phyloP scores from a whole-genome alignment of 2,329 filamentous ascomycete species.

The Paracamarosporium sp. region DNA sequence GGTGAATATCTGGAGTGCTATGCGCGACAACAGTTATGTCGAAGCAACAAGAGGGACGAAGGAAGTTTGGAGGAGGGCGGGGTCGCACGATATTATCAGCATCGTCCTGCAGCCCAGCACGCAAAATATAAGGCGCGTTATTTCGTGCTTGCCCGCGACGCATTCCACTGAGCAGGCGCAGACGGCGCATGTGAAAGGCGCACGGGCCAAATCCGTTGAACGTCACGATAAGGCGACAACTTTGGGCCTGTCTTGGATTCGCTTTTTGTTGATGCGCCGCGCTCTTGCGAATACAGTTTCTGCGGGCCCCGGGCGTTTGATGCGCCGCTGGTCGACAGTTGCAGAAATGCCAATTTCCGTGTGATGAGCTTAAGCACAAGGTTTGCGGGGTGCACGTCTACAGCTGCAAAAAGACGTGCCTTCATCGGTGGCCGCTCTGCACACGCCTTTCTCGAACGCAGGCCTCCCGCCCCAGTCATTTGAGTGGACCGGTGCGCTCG shows the following conservation, averaged over 20 bases:
- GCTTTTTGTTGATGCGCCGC: background rate
- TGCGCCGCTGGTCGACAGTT: background rate
- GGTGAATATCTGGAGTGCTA: too few relatives aligned
- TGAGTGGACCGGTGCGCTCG: background rate
- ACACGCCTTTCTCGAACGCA: background rate
- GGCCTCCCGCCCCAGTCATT: background rate
- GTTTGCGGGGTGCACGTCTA: background rate
- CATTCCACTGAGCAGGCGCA: background rate
- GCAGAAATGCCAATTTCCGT: background rate
- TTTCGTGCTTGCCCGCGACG: background rate
- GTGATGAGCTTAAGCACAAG: background rate
- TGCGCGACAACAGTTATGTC: too few relatives aligned
- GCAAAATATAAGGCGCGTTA: background rate
- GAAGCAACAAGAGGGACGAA: background rate
- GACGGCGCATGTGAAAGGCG: constrained; percentile 4
- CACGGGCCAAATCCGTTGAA: background rate
- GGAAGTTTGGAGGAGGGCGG: background rate
- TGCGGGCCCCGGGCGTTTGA: background rate
- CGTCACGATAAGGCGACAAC: background rate
- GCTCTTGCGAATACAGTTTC: background rate
- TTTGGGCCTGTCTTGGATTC: background rate
- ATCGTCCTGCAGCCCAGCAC: background rate
- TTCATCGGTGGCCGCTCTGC: background rate
- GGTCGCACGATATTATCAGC: background rate
- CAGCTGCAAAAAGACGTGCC: background rate